These are phyloP conservation scores for Xylariaceae sp. DNA, from an alignment of 2,329 filamentous ascomycete genomes.

Conservation along the genomic window DNA sequence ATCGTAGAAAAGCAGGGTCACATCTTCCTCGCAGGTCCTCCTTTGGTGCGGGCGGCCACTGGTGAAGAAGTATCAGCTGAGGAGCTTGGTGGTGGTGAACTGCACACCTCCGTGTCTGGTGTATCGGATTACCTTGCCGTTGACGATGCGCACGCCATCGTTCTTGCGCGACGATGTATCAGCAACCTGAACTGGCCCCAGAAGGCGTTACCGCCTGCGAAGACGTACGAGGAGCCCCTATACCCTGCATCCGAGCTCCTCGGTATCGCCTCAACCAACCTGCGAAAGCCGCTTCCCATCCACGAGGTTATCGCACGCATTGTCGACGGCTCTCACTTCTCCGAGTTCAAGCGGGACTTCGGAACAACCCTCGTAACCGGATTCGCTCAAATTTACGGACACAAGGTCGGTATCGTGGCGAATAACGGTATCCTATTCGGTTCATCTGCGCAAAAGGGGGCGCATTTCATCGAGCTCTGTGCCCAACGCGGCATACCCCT, in stretches of 20 bases:
- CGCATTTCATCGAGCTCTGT: conserved; percentile 95
- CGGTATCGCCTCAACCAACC: conserved; percentile 85
- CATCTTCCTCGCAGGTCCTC: conserved; percentile 92
- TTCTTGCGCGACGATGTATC: conserved; percentile 77
- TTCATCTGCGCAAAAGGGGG: conserved; percentile 82
- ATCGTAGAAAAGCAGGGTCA: conserved; percentile 95
- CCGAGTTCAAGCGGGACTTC: conserved; percentile 92
- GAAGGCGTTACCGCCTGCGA: conserved; percentile 35
- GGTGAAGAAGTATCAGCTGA: conserved; percentile 88
- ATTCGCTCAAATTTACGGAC: conserved; percentile 84
- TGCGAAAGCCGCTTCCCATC: conserved; percentile 77
- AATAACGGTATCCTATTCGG: conserved; percentile 96
- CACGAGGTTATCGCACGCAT: conserved; percentile 90
- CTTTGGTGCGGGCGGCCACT: conserved; percentile 91
- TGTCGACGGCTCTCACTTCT: conserved; percentile 83
- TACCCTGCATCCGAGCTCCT: conserved; percentile 74
- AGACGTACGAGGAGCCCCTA: conserved; percentile 65
- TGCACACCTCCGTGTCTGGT: conserved; percentile 86
- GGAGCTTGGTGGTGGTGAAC: conserved; percentile 80
- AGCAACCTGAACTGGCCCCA: conserved; percentile 84
- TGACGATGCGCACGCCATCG: conserved; percentile 85
- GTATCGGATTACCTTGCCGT: conserved; percentile 95
- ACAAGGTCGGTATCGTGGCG: conserved; percentile 86
- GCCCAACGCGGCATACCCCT: conserved; percentile 83
- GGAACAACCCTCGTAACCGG: conserved; percentile 86